Evolutionary conservation across 495 filamentous ascomycete genomes (phyloP), one percentile per base, ranked within the genome.

Genomic region (Aspergillus haitiensis): DNA sequence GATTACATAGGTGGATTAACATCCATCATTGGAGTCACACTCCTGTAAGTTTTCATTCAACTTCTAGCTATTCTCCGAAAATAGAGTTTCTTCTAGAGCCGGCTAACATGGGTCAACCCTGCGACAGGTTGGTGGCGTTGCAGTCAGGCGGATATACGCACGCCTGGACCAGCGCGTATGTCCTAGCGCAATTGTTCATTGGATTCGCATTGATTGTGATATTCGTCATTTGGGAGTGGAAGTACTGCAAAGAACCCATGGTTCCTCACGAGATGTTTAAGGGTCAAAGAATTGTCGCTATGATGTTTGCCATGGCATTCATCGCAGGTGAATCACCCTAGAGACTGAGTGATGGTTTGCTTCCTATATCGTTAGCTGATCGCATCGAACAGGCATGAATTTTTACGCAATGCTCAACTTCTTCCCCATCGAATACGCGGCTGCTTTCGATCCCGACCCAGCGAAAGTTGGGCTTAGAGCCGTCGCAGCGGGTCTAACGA

Each of bases 391-490:
- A 46, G 42, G 42, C 11, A 46, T 46, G 42, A 46, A 46, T 13
- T 46, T 46, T 16, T 46, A 46, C 42, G 42, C 42, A 2, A n/a
- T 16, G 42, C 42, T 46, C 42, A 46, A 46, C 42, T 46, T 46
- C 15, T 7, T 46, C 42, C 42, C 42, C 8, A 46, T 46, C 42
- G 42, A 46, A 16, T 46, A n/a, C 42, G 18, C 8, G 7, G 42
- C 42, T 8, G 42, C 18, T 8, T 46, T 46, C 12, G 3, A 13
- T 8, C 42, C 42, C 15, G 42, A 46, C 12, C 42, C 42, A 11
- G 42, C 15, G 11, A 13, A 16, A 16, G 42, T 46, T 8, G 42
- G 42, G 13, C 11, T 46, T 8, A 11, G 42, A 16, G 42, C 42
- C 11, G n/a, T 46, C 15, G 12, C 12, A 8, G 15, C 11, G 7